phyloP scores from a whole-genome alignment of 371 early-diverging fungal genomes.

The Mucor irregularis region DNA sequence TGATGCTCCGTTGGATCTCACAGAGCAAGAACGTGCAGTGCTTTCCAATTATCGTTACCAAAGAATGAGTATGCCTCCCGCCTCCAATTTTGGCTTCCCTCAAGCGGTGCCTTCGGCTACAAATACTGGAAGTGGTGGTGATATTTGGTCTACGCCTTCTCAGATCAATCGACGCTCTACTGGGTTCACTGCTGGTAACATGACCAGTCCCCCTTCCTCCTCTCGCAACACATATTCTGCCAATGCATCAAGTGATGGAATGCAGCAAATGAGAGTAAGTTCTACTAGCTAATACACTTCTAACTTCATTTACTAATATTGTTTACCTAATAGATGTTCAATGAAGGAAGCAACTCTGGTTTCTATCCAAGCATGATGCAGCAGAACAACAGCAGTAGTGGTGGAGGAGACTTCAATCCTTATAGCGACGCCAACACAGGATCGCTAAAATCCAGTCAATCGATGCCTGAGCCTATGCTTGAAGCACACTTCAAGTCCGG shows the following conservation, averaged over 20 bases:
- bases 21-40: constrained; percentile 18
- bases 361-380: constrained; percentile 13
- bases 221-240: not conserved
- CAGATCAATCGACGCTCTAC: constrained; percentile 14
- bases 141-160: constrained; percentile 24
- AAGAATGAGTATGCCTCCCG: constrained; percentile 21
- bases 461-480: constrained; percentile 21
- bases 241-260: constrained; percentile 1
- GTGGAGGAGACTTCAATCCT: constrained; percentile 17
- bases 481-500: constrained; percentile 10
- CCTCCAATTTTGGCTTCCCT: constrained; percentile 17
- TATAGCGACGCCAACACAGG: constrained; percentile 11
- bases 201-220: constrained; percentile 5
- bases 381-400: not conserved
- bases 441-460: constrained; percentile 14
- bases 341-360: not conserved
- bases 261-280: constrained; percentile 2
- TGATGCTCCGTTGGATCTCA: constrained; percentile 27
- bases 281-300: not conserved
- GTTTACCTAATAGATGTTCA: constrained; percentile 7
- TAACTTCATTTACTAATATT: not conserved
- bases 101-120: constrained; percentile 13
- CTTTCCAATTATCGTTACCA: constrained; percentile 19
- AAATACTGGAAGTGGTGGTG: no score
- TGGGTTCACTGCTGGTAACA: constrained; percentile 2